phyloP scores from a whole-genome alignment of 208 protist genomes.

The Angomonas ambiguus region DNA sequence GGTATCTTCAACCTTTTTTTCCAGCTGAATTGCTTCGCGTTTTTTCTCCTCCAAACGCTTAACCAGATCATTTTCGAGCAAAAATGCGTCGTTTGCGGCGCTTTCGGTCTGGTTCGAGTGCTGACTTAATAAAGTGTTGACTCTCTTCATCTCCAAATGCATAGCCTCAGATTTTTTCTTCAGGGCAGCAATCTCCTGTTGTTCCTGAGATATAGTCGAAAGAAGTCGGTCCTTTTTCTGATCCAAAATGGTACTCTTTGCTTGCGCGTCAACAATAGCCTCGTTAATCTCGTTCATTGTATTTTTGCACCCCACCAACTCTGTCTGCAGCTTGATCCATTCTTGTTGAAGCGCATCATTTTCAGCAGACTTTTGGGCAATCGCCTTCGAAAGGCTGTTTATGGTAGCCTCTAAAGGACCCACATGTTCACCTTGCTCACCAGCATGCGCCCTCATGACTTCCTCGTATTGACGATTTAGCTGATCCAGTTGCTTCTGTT shows the following conservation, averaged over 20 bases:
- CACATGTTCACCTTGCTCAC: slow-evolving; percentile 72
- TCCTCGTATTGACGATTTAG: slow-evolving; percentile 94
- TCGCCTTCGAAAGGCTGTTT: slow-evolving; percentile 91
- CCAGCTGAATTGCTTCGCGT: slow-evolving; percentile 83
- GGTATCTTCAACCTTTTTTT: slow-evolving; percentile 81
- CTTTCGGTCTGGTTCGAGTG: slow-evolving; percentile 69
- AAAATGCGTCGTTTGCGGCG: slow-evolving; percentile 87
- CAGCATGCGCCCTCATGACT: slow-evolving; percentile 57
- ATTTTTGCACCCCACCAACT: slow-evolving; percentile 93
- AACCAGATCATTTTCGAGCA: slow-evolving; percentile 90
- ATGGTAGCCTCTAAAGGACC: slow-evolving; percentile 95
- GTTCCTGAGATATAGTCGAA: slow-evolving; percentile 58
- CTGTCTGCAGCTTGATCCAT: slow-evolving; percentile 94
- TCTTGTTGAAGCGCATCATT: slow-evolving; percentile 92
- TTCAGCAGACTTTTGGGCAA: slow-evolving; percentile 83
- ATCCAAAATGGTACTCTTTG: slow-evolving; percentile 83
- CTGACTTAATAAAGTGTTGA: slow-evolving; percentile 89
- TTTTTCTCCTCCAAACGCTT: slow-evolving; percentile 88
- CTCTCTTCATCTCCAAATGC: slow-evolving; percentile 90
- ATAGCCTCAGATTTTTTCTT: slow-evolving; percentile 86
- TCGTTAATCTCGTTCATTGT: slow-evolving; percentile 84
- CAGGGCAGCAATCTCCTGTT: slow-evolving; percentile 70
- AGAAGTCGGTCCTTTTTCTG: slow-evolving; percentile 90
- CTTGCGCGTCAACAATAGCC: slow-evolving; percentile 80
- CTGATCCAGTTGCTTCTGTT: slow-evolving; percentile 94